Evolutionary conservation across 1,139 yeast genomes (phyloP), one percentile per base, ranked within the genome.

Genomic region (Ogataea hybrid): DNA sequence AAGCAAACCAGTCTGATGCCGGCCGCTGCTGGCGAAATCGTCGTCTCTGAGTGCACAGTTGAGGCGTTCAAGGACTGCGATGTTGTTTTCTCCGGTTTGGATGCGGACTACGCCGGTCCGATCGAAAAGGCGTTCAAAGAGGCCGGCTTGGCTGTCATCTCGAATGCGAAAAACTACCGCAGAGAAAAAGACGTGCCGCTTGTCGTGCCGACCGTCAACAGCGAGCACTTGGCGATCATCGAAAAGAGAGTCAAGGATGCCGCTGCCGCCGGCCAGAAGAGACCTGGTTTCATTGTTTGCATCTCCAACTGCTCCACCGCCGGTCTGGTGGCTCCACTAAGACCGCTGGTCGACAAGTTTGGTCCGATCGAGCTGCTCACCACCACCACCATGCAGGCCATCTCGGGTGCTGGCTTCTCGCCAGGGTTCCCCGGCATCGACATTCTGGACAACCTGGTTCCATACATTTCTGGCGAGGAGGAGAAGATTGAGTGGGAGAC

Each of bases 401-500:
- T 92, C 51, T 89, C 97, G 7, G 99, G 99, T 54, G 98, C 95
- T 20, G 99, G 99, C 2, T 92, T 87, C 66, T 86, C 96, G 11
- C 99, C 99, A 35, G 99, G 99, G 63, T 96, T 90, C 41, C 80
- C 96, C 21, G 94, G 95, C 48, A 90, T 92, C 68, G 97, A 92
- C 62, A 81, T 92, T 41, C 75, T 92, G 58, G 99, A 92, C 69
- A 92, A 92, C 69, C 76, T 92, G 54, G 88, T 92, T 43, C 99
- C 99, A 36, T 90, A 71, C 73, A 92, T 92, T 59, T 76, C 92
- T 49, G 97, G 98, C 38, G 99, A 92, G 69, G 99, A 92, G 69
- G 99, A 94, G 55, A 92, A 92, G 70, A 88, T 92, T 55, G 98
- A 94, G 69, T 89, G 95, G 95, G 99, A 92, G 70, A 89, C 98